phyloP scores from a whole-genome alignment of 1,284 basidiomycete genomes.

The Microbotryomycetes sp. region DNA sequence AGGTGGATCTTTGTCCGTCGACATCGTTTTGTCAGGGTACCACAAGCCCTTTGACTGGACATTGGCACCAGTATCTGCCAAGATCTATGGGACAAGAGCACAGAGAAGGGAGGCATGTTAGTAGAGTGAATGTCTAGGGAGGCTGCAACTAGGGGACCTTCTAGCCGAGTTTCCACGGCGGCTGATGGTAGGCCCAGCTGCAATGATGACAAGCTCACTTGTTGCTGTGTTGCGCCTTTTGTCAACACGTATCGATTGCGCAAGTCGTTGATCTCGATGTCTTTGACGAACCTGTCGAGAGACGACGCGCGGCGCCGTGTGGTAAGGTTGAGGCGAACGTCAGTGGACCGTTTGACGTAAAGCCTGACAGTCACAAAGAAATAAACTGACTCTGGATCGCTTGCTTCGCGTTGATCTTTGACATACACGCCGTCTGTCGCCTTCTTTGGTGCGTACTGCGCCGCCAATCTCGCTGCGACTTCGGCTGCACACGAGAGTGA shows the following conservation, averaged over 20 bases:
- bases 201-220: slow-evolving; percentile 52
- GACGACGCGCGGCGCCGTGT: background rate
- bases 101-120: slow-evolving; percentile 13
- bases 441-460: slow-evolving; percentile 54
- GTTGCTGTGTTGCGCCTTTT: slow-evolving; percentile 82
- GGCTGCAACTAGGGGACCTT: background rate
- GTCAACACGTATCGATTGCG: slow-evolving; percentile 93
- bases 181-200: background rate
- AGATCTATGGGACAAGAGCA: slow-evolving; percentile 47
- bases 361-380: too few relatives aligned
- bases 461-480: slow-evolving; percentile 86
- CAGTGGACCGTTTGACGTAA: too few relatives aligned
- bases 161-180: background rate
- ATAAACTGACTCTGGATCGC: slow-evolving; percentile 18
- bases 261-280: slow-evolving; percentile 96
- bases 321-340: background rate
- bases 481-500: slow-evolving; percentile 49
- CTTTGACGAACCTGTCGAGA: slow-evolving; percentile 57
- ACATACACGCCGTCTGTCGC: slow-evolving; percentile 16
- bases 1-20: slow-evolving; percentile 85
- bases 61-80: slow-evolving; percentile 80
- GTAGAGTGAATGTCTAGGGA: background rate
- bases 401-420: slow-evolving; percentile 8
- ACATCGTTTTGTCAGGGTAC: slow-evolving; percentile 85
- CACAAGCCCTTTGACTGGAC: slow-evolving; percentile 87